These are phyloP conservation scores for Penicillium coffeae DNA, from an alignment of 495 filamentous ascomycete species.

Conservation along the genomic window DNA sequence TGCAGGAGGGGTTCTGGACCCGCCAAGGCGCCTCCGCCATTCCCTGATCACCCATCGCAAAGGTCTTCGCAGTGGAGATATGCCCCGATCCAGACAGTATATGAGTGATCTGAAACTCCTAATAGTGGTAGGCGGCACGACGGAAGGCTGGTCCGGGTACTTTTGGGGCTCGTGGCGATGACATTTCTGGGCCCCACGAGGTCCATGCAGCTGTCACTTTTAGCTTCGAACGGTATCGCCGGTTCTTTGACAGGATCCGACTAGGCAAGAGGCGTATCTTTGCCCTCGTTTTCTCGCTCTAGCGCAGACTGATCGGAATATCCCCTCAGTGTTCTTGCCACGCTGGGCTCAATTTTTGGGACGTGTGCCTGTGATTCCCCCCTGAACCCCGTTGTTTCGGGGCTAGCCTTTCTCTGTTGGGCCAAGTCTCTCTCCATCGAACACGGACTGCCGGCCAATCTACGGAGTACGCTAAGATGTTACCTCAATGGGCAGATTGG, in stretches of 20 bases:
- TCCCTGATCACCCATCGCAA: background rate
- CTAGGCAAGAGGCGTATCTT: too few relatives aligned
- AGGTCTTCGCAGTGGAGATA: background rate
- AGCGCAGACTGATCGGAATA: background rate
- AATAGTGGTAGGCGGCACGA: background rate
- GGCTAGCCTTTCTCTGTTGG: background rate
- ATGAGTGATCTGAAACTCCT: background rate
- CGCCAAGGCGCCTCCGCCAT: too few relatives aligned
- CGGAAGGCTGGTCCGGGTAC: background rate
- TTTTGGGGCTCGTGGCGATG: background rate
- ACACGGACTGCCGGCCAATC: too few relatives aligned
- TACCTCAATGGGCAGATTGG: too few relatives aligned
- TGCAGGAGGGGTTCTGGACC: background rate
- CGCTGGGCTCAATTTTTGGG: too few relatives aligned
- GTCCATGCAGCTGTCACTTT: background rate
- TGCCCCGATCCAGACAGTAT: background rate
- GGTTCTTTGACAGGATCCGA: too few relatives aligned
- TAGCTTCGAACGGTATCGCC: too few relatives aligned
- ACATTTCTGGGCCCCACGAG: background rate
- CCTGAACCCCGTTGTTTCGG: background rate
- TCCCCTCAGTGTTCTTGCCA: too few relatives aligned
- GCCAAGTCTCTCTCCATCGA: background rate
- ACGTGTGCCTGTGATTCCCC: too few relatives aligned
- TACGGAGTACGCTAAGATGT: too few relatives aligned
- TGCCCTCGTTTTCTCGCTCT: background rate